Evolutionary conservation across 345 rosid species (phyloP), one percentile per base, ranked within the genome.

Genomic region (Physaria fendleri): DNA sequence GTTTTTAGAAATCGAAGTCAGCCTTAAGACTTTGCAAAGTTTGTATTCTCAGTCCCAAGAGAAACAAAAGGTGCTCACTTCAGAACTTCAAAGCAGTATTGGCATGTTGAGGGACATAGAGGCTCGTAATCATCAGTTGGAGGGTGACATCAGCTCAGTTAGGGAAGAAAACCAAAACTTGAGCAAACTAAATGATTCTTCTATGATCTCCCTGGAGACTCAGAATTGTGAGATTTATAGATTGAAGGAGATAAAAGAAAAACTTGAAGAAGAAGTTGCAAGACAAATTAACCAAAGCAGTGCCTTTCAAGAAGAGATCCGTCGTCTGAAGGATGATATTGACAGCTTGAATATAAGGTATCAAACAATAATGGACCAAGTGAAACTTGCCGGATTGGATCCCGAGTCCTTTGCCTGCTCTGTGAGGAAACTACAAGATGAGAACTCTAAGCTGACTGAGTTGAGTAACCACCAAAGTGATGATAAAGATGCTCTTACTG

Each of bases 221-320:
- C 44, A 88, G 55, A 76, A 74, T 73, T 60, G 52, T 24, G 92
- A 89, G 69, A 73, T 79, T 48, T 51, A 51, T 42, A 69, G 77
- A 68, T 72, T 85, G 74, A 87, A 66, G 73, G 84, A 78, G 71
- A 59, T 79, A 59, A 89, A 89, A 77, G 82, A 61, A 59, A 78
- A 77, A 51, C 94, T 93, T 37, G 97, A 83, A 75, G 68, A 72
- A 67, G 88, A 89, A 59, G 83, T 87, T 15, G 66, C 75, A 14
- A 71, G 65, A 33, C 95, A 83, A 29, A 68, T 72, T 30, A 76
- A 65, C 61, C 74, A 74, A 70, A 80, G 82, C 71, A 72, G 74
- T 68, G 75, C 74, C 47, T 82, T 83, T 42, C 92, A 85, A 77
- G 86, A 80, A 71, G 92, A 89, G 77, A 80, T 82, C 46, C n/a